Conservation (phyloP, 768 basidiomycete species). For the Macrolepiota fuliginosa region DNA sequence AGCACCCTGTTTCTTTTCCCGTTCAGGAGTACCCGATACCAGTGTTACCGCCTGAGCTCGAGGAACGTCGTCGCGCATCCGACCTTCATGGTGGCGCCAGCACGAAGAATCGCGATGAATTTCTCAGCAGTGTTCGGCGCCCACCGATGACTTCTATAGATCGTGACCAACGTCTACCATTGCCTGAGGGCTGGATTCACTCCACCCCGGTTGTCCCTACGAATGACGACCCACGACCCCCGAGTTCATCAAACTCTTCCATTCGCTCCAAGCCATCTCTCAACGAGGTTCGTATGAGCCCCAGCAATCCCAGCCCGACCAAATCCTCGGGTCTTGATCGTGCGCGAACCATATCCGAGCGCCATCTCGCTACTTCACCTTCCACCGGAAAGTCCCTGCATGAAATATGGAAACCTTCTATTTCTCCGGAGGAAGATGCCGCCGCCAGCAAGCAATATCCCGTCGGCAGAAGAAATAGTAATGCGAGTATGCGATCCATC, state of each 20-base stretch:
- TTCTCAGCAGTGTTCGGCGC: background rate
- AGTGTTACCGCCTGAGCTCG: constrained; percentile 7
- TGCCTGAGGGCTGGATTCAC: background rate
- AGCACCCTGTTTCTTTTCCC: background rate
- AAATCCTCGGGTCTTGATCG: constrained; percentile 3
- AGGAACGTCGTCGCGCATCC: constrained; percentile 8
- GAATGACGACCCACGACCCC: background rate
- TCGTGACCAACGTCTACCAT: background rate
- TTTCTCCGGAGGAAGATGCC: constrained; percentile 43
- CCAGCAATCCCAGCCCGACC: background rate
- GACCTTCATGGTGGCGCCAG: constrained; percentile 3
- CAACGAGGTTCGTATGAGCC: constrained; percentile 1
- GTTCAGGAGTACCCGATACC: constrained; percentile 3
- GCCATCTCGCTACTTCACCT: constrained; percentile 30
- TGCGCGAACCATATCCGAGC: constrained; percentile 30
- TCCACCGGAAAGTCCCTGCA: constrained; percentile 27
- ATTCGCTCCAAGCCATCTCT: constrained; percentile 7
- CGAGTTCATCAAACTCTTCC: constrained; percentile 5
- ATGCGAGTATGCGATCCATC: constrained; percentile 45
- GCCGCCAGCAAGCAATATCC: constrained; percentile 35
- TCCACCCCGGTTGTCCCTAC: background rate
- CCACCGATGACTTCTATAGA: background rate
- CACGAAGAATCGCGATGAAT: constrained; percentile 8
- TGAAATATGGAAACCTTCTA: constrained; percentile 50
- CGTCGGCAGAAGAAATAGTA: constrained; percentile 46